These are phyloP conservation scores for Uronychia setigera DNA, from an alignment of 73 alveolate genomes.

Conservation along the genomic window DNA sequence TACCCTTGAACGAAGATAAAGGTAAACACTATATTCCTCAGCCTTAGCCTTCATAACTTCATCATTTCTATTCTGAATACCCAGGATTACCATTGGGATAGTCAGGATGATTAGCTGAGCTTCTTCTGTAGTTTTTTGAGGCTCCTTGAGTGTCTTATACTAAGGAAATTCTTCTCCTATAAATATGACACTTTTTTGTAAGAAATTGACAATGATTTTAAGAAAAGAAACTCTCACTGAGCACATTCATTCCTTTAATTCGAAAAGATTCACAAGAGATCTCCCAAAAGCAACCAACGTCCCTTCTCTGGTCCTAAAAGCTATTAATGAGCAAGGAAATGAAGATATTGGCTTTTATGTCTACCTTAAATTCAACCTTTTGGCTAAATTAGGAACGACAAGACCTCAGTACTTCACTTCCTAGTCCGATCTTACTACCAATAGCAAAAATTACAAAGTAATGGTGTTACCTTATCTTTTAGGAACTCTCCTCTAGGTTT, in stretches of 20 bases:
- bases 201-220: neutral
- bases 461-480: too few relatives aligned
- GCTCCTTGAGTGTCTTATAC: neutral
- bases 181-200: neutral
- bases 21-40: too few relatives aligned
- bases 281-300: neutral
- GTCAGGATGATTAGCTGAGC: neutral
- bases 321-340: neutral
- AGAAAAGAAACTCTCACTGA: neutral
- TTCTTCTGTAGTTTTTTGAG: neutral
- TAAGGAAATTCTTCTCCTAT: neutral
- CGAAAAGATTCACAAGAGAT: neutral
- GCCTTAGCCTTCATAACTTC: slow-evolving; percentile 1
- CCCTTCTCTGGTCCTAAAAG: neutral
- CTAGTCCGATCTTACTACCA: too few relatives aligned
- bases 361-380: neutral
- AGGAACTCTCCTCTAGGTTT: too few relatives aligned
- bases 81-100: neutral
- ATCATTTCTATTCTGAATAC: neutral
- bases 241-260: neutral
- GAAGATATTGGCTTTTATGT: neutral
- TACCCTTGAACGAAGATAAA: too few relatives aligned
- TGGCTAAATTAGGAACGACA: neutral
- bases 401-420: neutral
- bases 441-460: too few relatives aligned